Evolutionary conservation across 2,329 filamentous ascomycete species (phyloP).

Genomic region (Pseudogymnoascus pannorum): DNA sequence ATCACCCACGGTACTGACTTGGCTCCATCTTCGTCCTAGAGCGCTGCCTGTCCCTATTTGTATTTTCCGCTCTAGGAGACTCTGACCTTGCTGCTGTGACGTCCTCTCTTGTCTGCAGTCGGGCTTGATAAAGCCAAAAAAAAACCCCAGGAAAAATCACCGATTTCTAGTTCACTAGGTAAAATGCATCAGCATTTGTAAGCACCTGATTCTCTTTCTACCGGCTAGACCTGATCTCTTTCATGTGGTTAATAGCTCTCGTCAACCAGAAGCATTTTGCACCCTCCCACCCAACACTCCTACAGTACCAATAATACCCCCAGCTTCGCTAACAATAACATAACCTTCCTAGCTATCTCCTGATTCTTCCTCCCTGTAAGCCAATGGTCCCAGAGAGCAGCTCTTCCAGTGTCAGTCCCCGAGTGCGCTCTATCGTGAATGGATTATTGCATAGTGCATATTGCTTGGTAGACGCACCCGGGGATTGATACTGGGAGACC

Average conservation of each 20-base stretch:
- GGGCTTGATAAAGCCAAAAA: conserved; percentile 41
- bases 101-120: conserved; percentile 36
- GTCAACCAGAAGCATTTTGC: conserved; percentile 43
- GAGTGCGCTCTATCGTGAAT: no score
- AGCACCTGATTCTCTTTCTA: conserved; percentile 47
- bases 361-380: conserved; percentile 32
- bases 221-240: conserved; percentile 23
- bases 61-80: conserved; percentile 38
- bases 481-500: no score
- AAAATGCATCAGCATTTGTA: conserved; percentile 50
- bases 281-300: conserved; percentile 52
- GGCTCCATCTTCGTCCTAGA: conserved; percentile 55
- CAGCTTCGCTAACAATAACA: conserved; percentile 37
- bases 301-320: conserved; percentile 33
- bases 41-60: conserved; percentile 45
- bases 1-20: conserved; percentile 52
- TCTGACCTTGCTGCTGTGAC: conserved; percentile 47
- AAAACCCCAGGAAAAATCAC: conserved; percentile 43
- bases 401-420: conserved; percentile 44
- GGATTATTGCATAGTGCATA: no score
- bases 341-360: conserved; percentile 40
- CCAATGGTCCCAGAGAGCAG: conserved; percentile 40
- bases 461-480: no score
- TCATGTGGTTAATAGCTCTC: conserved; percentile 29
- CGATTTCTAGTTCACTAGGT: conserved; percentile 44